Base-by-base conservation (phyloP, 2,329 filamentous ascomycete species). In the Knoxdaviesia capensis region DNA sequence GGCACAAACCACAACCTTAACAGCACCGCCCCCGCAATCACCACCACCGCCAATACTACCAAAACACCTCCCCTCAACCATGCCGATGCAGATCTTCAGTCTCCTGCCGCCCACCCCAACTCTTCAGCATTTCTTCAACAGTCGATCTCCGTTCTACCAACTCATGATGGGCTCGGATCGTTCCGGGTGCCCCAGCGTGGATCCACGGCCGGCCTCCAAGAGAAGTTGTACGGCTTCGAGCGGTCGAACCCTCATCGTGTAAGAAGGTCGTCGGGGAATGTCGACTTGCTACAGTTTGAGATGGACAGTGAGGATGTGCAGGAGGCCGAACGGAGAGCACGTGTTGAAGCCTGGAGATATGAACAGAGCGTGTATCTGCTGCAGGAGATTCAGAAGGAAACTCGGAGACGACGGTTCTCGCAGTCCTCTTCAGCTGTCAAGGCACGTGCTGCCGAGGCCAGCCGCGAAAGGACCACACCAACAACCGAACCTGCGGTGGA, bases 331-430 rank as follows among this genome's bases (percentile, higher is more conserved):
- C 78, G 80, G 54, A 80, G 78, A 54, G 74, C 78, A 50, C 73
- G 88, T 46, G 93, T 98, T 54, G 88, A 96, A 59, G 72, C 74
- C 41, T 98, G 90, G 90, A 74, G 87, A 43, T 61, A 92, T 53
- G 88, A 96, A 53, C 87, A 98, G 56, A 94, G 86, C 56, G 74
- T 74, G 45, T 75, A 84, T 7, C 64, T 98, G 31, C 58, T 94
- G 33, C 82, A 93, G 43, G 85, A 94, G 58, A 87, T 96, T 39
- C 82, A 92, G 57, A 79, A 74, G 47, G 85, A 94, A 59, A 93
- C 86, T 43, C 64, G 67, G 47, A 69, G 80, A 44, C 71, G 80
- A 44, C 68, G 77, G 32, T 71, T 74, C 55, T 78, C 74, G 6
- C 64, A 74, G 49, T 64, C 64, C 38, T 74, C 69, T 46, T 31